These are phyloP conservation scores for Lactarius evosmus DNA, from an alignment of 768 basidiomycete genomes.

Conservation along the genomic window DNA sequence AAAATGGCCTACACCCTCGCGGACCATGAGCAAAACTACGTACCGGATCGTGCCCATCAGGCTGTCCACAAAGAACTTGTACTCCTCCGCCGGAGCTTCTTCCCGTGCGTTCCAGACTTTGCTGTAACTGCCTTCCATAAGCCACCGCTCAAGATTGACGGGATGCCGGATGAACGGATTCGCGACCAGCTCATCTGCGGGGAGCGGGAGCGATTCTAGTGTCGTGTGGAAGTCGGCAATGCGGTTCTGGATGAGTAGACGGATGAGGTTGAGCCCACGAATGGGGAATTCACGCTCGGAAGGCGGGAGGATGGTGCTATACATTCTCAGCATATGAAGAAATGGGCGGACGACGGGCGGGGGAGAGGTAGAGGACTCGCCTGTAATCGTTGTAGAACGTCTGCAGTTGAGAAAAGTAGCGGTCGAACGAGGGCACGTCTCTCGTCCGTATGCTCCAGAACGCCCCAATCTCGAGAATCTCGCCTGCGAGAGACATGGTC, in stretches of 20 bases:
- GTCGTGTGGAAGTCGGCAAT: slow-evolving; percentile 98
- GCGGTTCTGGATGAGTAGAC: slow-evolving; percentile 90
- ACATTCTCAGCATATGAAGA: slow-evolving; percentile 2
- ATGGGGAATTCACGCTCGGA: slow-evolving; percentile 87
- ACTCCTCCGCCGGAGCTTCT: slow-evolving; percentile 90
- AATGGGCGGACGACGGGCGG: not conserved
- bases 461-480: slow-evolving; percentile 93
- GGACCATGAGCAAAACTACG: slow-evolving; percentile 25
- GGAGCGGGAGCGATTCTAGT: slow-evolving; percentile 79
- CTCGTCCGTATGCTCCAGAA: slow-evolving; percentile 87
- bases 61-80: slow-evolving; percentile 90
- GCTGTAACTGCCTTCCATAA: slow-evolving; percentile 98
- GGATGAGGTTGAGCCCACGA: slow-evolving; percentile 90
- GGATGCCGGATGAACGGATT: slow-evolving; percentile 81
- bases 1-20: not conserved
- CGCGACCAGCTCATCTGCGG: slow-evolving; percentile 61
- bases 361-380: slow-evolving; percentile 37
- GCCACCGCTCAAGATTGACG: slow-evolving; percentile 90
- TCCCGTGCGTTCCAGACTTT: slow-evolving; percentile 96
- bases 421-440: slow-evolving; percentile 90
- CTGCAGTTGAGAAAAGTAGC: slow-evolving; percentile 90
- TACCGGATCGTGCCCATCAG: slow-evolving; percentile 93
- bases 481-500: slow-evolving; percentile 50
- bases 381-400: slow-evolving; percentile 86
- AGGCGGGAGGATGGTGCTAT: slow-evolving; percentile 67